Base-by-base conservation (phyloP, 805 yeast species). In the Candida orba region DNA sequence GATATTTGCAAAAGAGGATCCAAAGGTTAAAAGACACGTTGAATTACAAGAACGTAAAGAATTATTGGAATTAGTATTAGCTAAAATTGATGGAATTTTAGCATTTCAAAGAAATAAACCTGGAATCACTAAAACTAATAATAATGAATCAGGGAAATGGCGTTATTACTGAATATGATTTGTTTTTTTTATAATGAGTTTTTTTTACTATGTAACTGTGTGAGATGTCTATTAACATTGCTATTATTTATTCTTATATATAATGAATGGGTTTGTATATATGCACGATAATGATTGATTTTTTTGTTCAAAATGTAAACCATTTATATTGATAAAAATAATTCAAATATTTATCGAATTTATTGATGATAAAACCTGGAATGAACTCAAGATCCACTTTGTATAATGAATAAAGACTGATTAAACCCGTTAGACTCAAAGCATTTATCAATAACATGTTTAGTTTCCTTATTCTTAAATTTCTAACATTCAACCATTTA, bases 41-140 rank as follows among this genome's bases (percentile, higher is more conserved):
- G 96, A 91, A 57, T 66, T 95, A 49, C 99, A 93, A 62, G 91
- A 88, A 63, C 78, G 97, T 39, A 93, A 91, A 61, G 96, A 89
- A 55, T 66, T 89, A 43, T 71, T 95, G 42, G 95, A 88, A 52
- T 66, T 84, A 40, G 99, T 97, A 0, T 61, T 90, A 54, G 73
- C 71, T 46, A 91, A 86, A 67, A 89, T 93, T 43, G 96, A 91
- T 50, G 68, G 70, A 0, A 66, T 69, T 23, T 51, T 69, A 39
- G 66, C 71, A 6, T 68, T 67, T 50, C 62, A 58, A 46, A 48
- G 61, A 36, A 55, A 43, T 41, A 58, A 50, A 39, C 42, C 44
- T 14, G 42, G 53, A 20, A 20, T 20, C 3, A 30, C 46, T 34
- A 38, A 39, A 9, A 23, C 18, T 7, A 27, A 36, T 18, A 32